Base-by-base conservation (phyloP, 768 basidiomycete genomes). In the Infundibulicybe gibba region DNA sequence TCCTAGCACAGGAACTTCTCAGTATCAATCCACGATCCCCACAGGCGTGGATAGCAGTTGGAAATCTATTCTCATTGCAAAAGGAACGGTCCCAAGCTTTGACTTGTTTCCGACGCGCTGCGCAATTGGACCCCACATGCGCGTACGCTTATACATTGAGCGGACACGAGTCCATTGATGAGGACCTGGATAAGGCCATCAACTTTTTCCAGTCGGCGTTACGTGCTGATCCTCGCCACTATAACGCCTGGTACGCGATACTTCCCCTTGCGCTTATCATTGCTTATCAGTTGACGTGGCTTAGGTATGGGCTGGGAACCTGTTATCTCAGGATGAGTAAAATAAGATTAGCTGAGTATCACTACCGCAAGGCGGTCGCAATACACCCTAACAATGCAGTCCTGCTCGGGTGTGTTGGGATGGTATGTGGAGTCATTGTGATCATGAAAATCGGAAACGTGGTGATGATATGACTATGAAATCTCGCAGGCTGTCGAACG, bases 241-340 rank as follows among this genome's bases (percentile, higher is more conserved):
- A 98, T 68, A 95, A 97, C 69, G 97, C 97, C 45, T 98, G 97
- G 97, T 97, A 65, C 64, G 90, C 59, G 52, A 19, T 30, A 17
- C 44, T 60, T 54, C 51, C 55, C 52, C 46, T 50, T 45, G 58
- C 43, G 55, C 52, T 47, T 39, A 47, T 45, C 34, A 42, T 39
- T 52, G 48, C 60, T 66, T 60, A 67, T 68, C 60, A 54, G 47
- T 50, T 63, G 48, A 67, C 61, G 55, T 63, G 47, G 55, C 61
- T 51, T 49, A 97, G 95, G 95, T 99, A 98, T 66, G 97, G 97
- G n/a, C 74, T 99, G 56, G 97, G 97, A 51, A 90, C 90, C 32
- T 97, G 94, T 61, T 98, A 97, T 74, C 75, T 95, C 63, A 80
- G 92, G 58, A 91, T 87, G 80, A 94, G 90, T 67, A 97, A 95